Base-by-base conservation (phyloP, 1,284 basidiomycete species). In the Moesziomyces antarcticus region DNA sequence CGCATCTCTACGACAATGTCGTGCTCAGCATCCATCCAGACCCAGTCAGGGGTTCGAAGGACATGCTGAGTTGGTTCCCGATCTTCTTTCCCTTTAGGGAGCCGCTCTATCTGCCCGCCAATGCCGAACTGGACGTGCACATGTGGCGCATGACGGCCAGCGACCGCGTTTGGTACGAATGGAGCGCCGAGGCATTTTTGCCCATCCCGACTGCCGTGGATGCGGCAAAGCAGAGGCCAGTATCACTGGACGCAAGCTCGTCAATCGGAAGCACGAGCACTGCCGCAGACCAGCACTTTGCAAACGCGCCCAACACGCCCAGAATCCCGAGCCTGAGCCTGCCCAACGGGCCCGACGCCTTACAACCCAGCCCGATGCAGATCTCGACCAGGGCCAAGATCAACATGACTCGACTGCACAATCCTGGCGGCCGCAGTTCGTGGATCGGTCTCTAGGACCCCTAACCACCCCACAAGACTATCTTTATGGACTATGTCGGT, bases 1-100 rank as follows among this genome's bases (percentile, higher is more conserved):
- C 96, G 0, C 90, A 93, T 30, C 86, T 99, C 5, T 99, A 97
- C 83, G 90, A 89, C 42, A 90, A 92, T 74, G 88, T 99, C 21
- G 92, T 92, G 0, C 87, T 99, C 40, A 97, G 93, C 77, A 99
- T 97, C 50, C 94, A 97, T 83, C 97, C 97, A 0, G 90, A 94
- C 59, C 90, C 68, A 3, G 91, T 50, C 91, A 92, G 85, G 89
- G 92, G 57, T 85, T 89, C 18, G 92, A 62, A 92, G 76, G 92
- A 98, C 77, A 98, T 99, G 96, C 87, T 98, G 66, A 96, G 93
- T 79, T 99, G 97, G 97, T 99, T 99, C 87, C 97, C 97, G 0
- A 87, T 98, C 35, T 97, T 94, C 86, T 97, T 99, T 85, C 96
- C 96, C 1, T 82, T 86, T 56, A 62, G 68, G 91, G 92, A 96